A percentile compares a stretch with the other conserved stretches of the same genome.
Evolutionary conservation across 768 basidiomycete species (phyloP).

Genomic region (Russula olivacea): DNA sequence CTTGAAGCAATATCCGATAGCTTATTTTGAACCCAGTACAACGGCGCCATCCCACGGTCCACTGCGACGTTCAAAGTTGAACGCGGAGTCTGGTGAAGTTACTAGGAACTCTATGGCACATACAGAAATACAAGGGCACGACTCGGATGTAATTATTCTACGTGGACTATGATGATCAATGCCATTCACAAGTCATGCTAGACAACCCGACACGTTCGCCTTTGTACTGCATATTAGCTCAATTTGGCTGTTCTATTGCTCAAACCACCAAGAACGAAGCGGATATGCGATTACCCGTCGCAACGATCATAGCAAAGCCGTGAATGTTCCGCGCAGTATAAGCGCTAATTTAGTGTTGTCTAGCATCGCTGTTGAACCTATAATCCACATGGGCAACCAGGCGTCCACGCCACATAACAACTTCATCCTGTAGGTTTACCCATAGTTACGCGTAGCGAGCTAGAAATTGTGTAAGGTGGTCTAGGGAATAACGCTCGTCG

Average conservation of each 20-base stretch:
- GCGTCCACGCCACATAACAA: background rate
- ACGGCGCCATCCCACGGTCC: slow-evolving; percentile 3
- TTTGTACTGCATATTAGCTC: background rate
- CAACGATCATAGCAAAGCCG: background rate
- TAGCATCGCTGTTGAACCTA: background rate
- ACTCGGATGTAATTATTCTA: background rate
- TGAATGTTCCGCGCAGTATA: background rate
- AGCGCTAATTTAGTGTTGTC: background rate
- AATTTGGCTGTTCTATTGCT: background rate
- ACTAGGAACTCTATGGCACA: too few species aligned
- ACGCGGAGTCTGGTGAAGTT: background rate
- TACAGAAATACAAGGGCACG: background rate
- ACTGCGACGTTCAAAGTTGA: slow-evolving; percentile 2
- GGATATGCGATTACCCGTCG: background rate
- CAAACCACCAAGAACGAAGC: background rate
- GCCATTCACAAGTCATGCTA: background rate
- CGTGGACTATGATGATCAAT: background rate
- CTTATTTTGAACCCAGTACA: background rate
- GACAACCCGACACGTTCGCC: background rate
- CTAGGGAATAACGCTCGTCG: background rate
- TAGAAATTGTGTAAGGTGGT: background rate
- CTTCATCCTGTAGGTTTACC: background rate
- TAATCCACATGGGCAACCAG: background rate
- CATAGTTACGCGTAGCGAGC: slow-evolving; percentile 2
- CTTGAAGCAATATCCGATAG: background rate